Conservation (phyloP, 768 basidiomycete species). For the Tremella yokohamensis region DNA sequence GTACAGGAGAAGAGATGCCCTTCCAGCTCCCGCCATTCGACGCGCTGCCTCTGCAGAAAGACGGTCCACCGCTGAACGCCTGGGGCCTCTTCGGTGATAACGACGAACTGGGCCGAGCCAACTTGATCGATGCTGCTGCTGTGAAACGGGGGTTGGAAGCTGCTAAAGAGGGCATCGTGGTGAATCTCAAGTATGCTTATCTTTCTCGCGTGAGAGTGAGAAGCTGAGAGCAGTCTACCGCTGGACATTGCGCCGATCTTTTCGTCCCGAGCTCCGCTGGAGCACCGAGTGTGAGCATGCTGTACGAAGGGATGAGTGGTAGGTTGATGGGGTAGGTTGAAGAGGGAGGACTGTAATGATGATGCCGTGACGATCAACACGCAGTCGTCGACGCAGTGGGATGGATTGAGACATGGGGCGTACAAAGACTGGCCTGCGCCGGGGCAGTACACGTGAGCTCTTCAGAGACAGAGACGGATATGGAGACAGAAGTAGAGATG, state of each 20-base stretch:
- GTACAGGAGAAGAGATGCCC: background rate
- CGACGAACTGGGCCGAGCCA: conserved; percentile 7
- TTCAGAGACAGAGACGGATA: too few species aligned
- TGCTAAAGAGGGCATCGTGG: conserved; percentile 13
- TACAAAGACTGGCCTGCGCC: conserved; percentile 1
- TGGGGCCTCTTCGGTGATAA: conserved; percentile 18
- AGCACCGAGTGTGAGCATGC: conserved; percentile 8
- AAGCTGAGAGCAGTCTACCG: conserved; percentile 13
- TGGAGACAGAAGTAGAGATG: too few species aligned
- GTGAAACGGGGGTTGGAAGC: conserved; percentile 6
- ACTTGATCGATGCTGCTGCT: conserved; percentile 9
- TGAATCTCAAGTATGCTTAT: conserved; percentile 28
- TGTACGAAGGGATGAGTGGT: background rate
- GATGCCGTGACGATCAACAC: conserved; percentile 14
- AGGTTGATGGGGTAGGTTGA: background rate
- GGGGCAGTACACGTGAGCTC: too few species aligned
- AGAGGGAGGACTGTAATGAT: conserved; percentile 6
- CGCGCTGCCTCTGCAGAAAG: conserved; percentile 4
- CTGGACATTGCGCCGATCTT: conserved; percentile 5
- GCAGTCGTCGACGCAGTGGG: conserved; percentile 15
- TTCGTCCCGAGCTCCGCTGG: conserved; percentile 3
- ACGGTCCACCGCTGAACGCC: conserved; percentile 20
- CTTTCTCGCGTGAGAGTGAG: background rate
- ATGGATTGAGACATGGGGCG: conserved; percentile 11
- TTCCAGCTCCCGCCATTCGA: background rate